Evolutionary conservation across 257 asterid species (phyloP).

Genomic region (Jasminum sambac): DNA sequence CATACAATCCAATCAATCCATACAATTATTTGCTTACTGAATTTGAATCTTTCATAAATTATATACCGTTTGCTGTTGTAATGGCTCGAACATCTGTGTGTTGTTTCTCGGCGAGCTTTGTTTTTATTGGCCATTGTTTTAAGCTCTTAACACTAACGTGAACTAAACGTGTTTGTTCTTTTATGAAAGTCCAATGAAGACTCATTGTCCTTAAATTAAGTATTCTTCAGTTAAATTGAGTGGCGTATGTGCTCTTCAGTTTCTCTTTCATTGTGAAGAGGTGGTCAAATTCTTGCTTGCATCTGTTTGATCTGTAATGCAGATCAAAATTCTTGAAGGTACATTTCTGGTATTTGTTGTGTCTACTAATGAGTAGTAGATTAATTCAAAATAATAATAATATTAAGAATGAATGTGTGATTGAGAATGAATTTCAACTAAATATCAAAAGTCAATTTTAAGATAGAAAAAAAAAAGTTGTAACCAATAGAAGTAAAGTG

Average conservation of each 20-base stretch:
- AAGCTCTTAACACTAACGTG: not conserved
- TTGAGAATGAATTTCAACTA: no score
- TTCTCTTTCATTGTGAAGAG: not conserved
- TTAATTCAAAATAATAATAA: no score
- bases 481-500: no score
- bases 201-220: not conserved
- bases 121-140: not conserved
- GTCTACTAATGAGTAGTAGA: no score
- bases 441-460: no score
- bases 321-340: no score
- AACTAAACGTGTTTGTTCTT: not conserved
- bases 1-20: conserved; percentile 20
- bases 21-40: conserved; percentile 19
- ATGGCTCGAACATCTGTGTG: conserved; percentile 6
- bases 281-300: not conserved
- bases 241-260: not conserved
- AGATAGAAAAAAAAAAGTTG: no score
- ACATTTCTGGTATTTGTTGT: no score
- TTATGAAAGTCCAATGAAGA: no score
- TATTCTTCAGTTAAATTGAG: not conserved
- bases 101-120: conserved; percentile 23
- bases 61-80: conserved; percentile 20
- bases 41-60: conserved; percentile 21
- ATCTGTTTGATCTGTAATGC: not conserved
- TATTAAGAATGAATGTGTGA: no score